Conservation (phyloP, 495 filamentous ascomycete species). For the Annulohypoxylon stygium region DNA sequence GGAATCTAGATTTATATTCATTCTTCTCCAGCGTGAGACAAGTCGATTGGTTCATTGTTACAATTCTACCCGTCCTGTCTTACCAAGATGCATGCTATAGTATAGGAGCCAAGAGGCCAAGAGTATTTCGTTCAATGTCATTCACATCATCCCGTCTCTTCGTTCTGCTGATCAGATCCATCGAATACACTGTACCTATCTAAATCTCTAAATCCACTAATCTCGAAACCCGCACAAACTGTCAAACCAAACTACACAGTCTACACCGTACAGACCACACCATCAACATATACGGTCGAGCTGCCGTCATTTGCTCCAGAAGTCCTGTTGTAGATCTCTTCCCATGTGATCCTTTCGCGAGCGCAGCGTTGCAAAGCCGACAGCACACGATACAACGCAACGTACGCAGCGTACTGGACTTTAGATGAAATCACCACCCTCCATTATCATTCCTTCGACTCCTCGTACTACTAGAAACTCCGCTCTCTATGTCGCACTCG, state of each 20-base stretch:
- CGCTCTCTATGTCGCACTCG: slow-evolving; percentile 39
- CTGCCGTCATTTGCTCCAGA: slow-evolving; percentile 18
- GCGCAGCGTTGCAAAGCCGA: slow-evolving; percentile 32
- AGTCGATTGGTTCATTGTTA: slow-evolving; percentile 8
- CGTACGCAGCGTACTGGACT: slow-evolving; percentile 20
- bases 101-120: neutral
- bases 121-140: neutral
- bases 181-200: slow-evolving; percentile 11
- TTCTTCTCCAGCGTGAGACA: neutral
- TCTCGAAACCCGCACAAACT: neutral
- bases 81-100: slow-evolving; percentile 15
- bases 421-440: slow-evolving; percentile 43
- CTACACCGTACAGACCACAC: neutral
- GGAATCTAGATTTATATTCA: slow-evolving; percentile 1
- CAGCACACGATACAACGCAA: slow-evolving; percentile 34
- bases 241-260: slow-evolving; percentile 1
- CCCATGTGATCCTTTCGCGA: slow-evolving; percentile 22
- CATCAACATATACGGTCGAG: slow-evolving; percentile 26
- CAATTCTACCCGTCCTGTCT: neutral
- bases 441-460: slow-evolving; percentile 15
- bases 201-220: neutral
- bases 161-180: slow-evolving; percentile 21
- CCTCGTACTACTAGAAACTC: slow-evolving; percentile 25
- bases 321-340: slow-evolving; percentile 30
- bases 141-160: slow-evolving; percentile 19